Evolutionary conservation across 2,329 filamentous ascomycete genomes (phyloP).

Genomic region (Aquanectria penicillioides): DNA sequence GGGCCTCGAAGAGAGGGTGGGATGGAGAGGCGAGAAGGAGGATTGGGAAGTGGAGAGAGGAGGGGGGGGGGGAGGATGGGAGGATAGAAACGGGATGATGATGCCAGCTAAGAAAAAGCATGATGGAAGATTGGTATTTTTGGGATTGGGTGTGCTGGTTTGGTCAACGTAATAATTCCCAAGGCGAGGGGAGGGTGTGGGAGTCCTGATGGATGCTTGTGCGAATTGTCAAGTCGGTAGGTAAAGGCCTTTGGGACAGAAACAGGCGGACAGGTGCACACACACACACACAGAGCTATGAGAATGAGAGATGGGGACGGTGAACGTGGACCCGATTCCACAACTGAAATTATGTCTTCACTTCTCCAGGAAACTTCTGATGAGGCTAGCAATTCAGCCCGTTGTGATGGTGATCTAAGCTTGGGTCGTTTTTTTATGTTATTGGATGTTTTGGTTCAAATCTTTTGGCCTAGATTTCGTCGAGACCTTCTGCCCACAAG

Average conservation of each 20-base stretch:
- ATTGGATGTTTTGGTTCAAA: no score
- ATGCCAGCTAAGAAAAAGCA: constrained; percentile 2
- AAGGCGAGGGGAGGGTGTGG: neutral
- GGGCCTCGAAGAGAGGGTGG: no score
- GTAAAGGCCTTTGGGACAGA: neutral
- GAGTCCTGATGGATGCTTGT: constrained; percentile 19
- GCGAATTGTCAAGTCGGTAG: neutral
- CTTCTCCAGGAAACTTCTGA: no score
- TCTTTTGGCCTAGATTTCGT: no score
- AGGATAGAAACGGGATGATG: neutral
- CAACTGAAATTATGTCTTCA: no score
- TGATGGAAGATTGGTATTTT: constrained; percentile 3
- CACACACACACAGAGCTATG: neutral
- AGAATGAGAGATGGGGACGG: no score
- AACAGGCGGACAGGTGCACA: neutral
- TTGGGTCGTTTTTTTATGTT: no score
- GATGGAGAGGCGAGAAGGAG: no score
- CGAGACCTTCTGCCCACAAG: no score
- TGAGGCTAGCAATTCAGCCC: no score
- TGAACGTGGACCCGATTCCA: no score
- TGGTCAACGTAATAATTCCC: constrained; percentile 10
- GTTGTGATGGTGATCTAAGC: no score
- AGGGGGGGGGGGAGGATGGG: neutral
- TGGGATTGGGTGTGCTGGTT: neutral
- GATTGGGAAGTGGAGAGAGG: neutral